A percentile compares a stretch with the other conserved stretches of the same genome.
These are phyloP conservation scores for Persicaria maculosa DNA, from an alignment of 148 eudicot species.

Conservation along the genomic window DNA sequence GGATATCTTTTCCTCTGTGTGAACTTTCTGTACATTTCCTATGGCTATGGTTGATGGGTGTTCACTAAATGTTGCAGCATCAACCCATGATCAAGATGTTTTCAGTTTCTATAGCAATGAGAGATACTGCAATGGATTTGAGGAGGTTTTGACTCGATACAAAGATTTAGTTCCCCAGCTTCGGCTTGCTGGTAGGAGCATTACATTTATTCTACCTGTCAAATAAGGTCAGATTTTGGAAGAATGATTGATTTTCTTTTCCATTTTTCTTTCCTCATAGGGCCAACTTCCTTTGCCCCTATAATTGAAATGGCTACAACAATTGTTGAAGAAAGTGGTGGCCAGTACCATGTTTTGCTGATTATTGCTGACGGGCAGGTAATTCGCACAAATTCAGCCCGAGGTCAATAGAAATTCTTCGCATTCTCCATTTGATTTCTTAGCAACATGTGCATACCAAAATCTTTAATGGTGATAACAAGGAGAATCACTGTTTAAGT, in stretches of 20 bases:
- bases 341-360: constrained; percentile 87
- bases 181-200: constrained; percentile 64
- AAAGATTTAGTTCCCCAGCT: constrained; percentile 67
- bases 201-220: not conserved
- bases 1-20: not conserved
- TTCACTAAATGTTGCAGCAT: constrained; percentile 35
- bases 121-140: constrained; percentile 75
- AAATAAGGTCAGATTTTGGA: not conserved
- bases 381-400: not conserved
- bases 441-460: not conserved
- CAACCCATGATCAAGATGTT: constrained; percentile 88
- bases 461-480: not conserved
- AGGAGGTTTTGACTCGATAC: constrained; percentile 73
- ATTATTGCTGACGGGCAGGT: constrained; percentile 99
- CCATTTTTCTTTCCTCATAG: constrained; percentile 22
- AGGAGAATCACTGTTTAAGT: not conserved
- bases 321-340: constrained; percentile 87
- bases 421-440: not conserved
- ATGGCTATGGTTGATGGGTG: not conserved
- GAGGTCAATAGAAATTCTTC: not conserved
- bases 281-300: constrained; percentile 96
- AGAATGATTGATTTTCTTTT: not conserved
- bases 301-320: constrained; percentile 86
- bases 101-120: constrained; percentile 76
- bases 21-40: not conserved